phyloP scores from a whole-genome alignment of 306 rosid species.

The Vachellia pachyceras region DNA sequence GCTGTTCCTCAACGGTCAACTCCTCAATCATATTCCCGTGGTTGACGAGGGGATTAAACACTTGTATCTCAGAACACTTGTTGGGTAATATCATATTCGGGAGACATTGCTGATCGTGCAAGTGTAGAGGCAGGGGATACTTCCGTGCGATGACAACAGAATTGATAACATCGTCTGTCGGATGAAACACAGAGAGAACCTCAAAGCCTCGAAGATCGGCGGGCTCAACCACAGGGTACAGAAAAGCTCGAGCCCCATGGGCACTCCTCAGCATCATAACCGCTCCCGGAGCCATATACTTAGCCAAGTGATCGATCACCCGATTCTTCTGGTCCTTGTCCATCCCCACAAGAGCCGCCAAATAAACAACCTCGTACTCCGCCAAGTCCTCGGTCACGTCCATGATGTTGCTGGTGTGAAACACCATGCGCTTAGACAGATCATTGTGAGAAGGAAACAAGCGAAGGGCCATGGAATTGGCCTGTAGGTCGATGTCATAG shows the following conservation, averaged over 20 bases:
- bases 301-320: slow-evolving; percentile 66
- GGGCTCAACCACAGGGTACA: slow-evolving; percentile 82
- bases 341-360: slow-evolving; percentile 96
- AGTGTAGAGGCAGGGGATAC: slow-evolving; percentile 38
- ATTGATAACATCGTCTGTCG: slow-evolving; percentile 82
- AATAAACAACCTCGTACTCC: slow-evolving; percentile 76
- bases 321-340: slow-evolving; percentile 64
- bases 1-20: slow-evolving; percentile 51
- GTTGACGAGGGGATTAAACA: slow-evolving; percentile 62
- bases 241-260: slow-evolving; percentile 86
- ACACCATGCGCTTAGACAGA: slow-evolving; percentile 68
- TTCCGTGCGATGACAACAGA: slow-evolving; percentile 82
- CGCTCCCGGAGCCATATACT: slow-evolving; percentile 73
- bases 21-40: slow-evolving; percentile 64
- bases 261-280: slow-evolving; percentile 88
- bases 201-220: slow-evolving; percentile 74
- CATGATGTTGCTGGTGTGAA: slow-evolving; percentile 72
- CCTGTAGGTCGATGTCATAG: slow-evolving; percentile 71
- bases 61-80: slow-evolving; percentile 70
- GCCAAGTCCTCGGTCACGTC: slow-evolving; percentile 55
- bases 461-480: slow-evolving; percentile 66
- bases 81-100: slow-evolving; percentile 46
- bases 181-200: slow-evolving; percentile 78
- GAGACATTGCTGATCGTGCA: slow-evolving; percentile 47
- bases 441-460: slow-evolving; percentile 64